Base-by-base conservation (phyloP, 108 stramenopile genomes). In the Conticribra weissflogii region DNA sequence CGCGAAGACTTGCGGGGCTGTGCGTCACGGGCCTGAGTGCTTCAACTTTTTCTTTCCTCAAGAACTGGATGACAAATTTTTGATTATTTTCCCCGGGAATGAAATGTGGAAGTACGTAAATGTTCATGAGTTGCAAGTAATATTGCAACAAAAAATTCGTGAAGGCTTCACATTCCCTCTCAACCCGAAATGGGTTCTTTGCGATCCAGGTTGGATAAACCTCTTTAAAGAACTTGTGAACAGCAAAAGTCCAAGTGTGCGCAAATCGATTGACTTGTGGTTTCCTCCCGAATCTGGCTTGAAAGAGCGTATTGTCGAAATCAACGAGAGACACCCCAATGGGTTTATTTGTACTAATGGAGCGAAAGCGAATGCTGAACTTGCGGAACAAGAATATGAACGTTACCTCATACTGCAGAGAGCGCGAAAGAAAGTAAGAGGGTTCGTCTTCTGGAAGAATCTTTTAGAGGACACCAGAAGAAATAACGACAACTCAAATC, bases 11-110 rank as follows among this genome's bases (percentile, higher is more conserved):
- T 71, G 62, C 15, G 86, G 86, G 1, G 76, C 78, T 18, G 86
- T 86, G 19, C 77, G 83, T 12, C 86, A 86, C 46, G 86, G 86
- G n/a, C 78, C 86, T 2, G 86, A 86, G 52, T 86, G 86, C 44
- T 86, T 82, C 74, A 86, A 86, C 45, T 82, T 68, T 64, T 81
- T 78, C 66, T 86, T 86, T 52, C 86, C 86, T 24, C 84, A 85
- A 72, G 83, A 82, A 18, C 24, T 86, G 19, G 86, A 86, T 61
- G 72, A 81, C 5, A 56, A 86, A 33, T 79, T 82, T 23, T 57
- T 86, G 1, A 61, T 86, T 9, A 72, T 86, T 23, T 65, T 83
- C 19, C 70, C 70, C 1, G 62, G 44, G 5, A 54, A 54, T 3
- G 22, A 68, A 25, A 71, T 66, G 14, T 83, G 83, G 81, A 67